A percentile compares a stretch with the other conserved stretches of the same genome.
These are phyloP conservation scores for Nothomitra cinnamomea DNA, from an alignment of 2,329 filamentous ascomycete genomes.

Conservation along the genomic window DNA sequence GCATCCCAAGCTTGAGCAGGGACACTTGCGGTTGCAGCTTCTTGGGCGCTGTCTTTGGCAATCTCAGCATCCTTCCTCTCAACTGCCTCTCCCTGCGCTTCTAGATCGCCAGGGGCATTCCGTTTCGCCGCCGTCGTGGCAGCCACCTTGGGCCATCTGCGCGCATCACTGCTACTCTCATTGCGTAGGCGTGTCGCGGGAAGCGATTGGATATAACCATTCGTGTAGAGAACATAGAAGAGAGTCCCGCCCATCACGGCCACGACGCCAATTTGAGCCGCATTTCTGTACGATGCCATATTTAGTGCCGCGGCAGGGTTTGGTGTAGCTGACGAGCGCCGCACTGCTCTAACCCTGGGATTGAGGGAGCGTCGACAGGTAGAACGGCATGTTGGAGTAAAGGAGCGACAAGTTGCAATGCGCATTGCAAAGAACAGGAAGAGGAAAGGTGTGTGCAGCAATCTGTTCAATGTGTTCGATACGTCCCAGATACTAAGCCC, in stretches of 20 bases:
- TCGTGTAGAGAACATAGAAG: neutral
- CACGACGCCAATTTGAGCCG: neutral
- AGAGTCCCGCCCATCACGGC: neutral
- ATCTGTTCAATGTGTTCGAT: no score
- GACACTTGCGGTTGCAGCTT: conserved; percentile 14
- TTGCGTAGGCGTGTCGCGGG: neutral
- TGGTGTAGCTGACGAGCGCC: neutral
- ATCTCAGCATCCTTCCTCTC: neutral
- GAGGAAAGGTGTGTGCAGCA: no score
- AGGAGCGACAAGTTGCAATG: neutral
- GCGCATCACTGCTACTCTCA: neutral
- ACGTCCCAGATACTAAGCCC: no score
- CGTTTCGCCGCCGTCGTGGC: neutral
- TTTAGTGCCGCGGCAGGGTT: neutral
- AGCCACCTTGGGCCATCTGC: neutral
- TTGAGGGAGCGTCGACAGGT: neutral
- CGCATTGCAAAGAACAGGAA: neutral
- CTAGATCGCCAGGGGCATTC: neutral
- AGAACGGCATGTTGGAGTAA: neutral
- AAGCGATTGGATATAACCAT: neutral
- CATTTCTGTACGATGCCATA: neutral
- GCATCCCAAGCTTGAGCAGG: conserved; percentile 22
- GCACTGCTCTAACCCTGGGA: neutral
- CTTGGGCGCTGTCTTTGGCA: neutral
- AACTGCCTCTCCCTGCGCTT: neutral